These are phyloP conservation scores for Malus sieversii DNA, from an alignment of 306 rosid genomes.

Conservation along the genomic window DNA sequence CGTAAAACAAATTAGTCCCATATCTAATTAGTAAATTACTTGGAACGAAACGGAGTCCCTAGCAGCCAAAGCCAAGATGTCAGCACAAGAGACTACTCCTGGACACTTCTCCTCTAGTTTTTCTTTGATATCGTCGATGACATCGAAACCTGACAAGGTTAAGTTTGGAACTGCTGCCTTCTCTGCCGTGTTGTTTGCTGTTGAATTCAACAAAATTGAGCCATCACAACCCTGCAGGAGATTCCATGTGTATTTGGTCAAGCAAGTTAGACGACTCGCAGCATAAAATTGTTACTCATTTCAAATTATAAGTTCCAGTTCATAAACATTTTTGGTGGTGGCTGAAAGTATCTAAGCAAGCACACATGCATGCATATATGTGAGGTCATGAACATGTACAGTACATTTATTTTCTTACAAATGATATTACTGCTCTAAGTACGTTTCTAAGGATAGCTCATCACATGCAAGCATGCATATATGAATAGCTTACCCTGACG, in stretches of 20 bases:
- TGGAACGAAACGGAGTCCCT: slow-evolving; percentile 29
- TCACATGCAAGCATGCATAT: neutral
- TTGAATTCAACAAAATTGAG: slow-evolving; percentile 45
- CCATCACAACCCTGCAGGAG: slow-evolving; percentile 52
- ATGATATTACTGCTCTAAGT: too few relatives aligned
- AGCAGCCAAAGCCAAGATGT: slow-evolving; percentile 30
- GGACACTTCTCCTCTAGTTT: slow-evolving; percentile 19
- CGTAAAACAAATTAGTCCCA: too few relatives aligned
- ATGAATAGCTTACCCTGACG: slow-evolving; percentile 34
- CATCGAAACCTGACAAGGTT: slow-evolving; percentile 18
- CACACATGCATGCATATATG: too few relatives aligned
- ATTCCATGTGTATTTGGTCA: neutral
- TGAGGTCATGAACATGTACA: too few relatives aligned
- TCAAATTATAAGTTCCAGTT: too few relatives aligned
- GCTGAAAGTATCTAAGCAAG: too few relatives aligned
- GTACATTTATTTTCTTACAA: too few relatives aligned
- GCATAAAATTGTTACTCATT: too few relatives aligned
- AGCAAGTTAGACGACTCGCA: neutral
- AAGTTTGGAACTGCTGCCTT: slow-evolving; percentile 14
- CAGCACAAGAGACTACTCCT: slow-evolving; percentile 31
- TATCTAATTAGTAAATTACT: neutral
- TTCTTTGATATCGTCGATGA: slow-evolving; percentile 17
- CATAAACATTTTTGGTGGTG: too few relatives aligned
- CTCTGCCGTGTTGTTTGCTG: slow-evolving; percentile 19
- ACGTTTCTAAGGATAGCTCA: too few relatives aligned